Conservation (phyloP, 768 basidiomycete genomes). For the Leccinum uliginosum region DNA sequence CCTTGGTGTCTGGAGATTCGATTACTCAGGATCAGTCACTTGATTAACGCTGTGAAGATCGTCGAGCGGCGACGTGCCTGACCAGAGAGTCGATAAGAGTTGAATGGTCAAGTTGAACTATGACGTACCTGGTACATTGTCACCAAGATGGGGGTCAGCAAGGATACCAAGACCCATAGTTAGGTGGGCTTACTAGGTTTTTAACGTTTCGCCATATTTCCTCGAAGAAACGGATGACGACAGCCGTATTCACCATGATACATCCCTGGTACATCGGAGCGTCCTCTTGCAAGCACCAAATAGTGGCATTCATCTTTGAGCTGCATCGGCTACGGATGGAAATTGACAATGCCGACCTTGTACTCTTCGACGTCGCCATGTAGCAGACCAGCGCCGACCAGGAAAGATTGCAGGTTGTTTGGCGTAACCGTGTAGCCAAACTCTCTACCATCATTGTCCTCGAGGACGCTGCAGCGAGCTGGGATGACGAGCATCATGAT, state of each 20-base stretch:
- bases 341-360: conserved; percentile 11
- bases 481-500: conserved; percentile 9
- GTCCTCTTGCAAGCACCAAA: conserved; percentile 5
- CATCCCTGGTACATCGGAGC: conserved; percentile 10
- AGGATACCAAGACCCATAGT: neutral
- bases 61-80: neutral
- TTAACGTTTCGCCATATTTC: neutral
- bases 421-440: conserved; percentile 8
- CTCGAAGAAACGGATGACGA: conserved; percentile 8
- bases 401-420: conserved; percentile 2
- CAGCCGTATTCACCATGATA: conserved; percentile 11
- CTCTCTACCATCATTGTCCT: conserved; percentile 7
- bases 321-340: neutral
- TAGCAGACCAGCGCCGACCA: conserved; percentile 2
- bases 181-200: neutral
- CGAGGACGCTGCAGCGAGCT: conserved; percentile 8
- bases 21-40: neutral
- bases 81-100: neutral
- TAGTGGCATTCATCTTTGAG: conserved; percentile 7
- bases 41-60: neutral
- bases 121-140: neutral
- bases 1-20: neutral
- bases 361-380: conserved; percentile 2
- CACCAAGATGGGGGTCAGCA: neutral
- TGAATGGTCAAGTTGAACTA: too few species aligned